Evolutionary conservation across 2,329 filamentous ascomycete genomes (phyloP), one percentile per base, ranked within the genome.

Genomic region (Fusarium solani-melongenae): DNA sequence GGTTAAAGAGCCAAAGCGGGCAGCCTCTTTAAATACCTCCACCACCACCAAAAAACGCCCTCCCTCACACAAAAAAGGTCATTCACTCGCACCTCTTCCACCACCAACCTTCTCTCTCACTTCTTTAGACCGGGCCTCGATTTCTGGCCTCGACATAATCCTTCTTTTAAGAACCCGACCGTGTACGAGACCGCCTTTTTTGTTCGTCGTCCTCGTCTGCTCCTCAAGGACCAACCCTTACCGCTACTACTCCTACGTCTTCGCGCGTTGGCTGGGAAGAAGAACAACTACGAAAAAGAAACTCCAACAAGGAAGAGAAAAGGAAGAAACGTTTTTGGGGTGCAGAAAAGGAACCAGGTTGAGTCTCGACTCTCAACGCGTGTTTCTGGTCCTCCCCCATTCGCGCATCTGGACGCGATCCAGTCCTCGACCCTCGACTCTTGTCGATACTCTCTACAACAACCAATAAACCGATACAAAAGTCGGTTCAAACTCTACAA

Each of bases 11-110:
- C 55, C 39, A 58, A 64, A 58, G 62, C 27, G 59, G 64, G 65
- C 69, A 67, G 59, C 53, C 72, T 73, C 57, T 75, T 74, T 74
- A 74, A 74, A 74, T 74, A 74, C 72, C 72, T 75, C 72, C 64
- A 39, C 72, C 69, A 34, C 60, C 67, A 67, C 66, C 72, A 58
- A 64, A 67, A 34, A 68, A 69, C 64, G 60, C 62, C n/a, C 69
- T 36, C 34, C 34, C 34, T 70, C 72, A 75, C 72, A 68, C 60
- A 36, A 62, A 55, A 39, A 39, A 57, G 70, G 55, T 60, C 62
- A 62, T 53, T 66, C 41, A 56, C 55, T 24, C 55, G 36, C 49
- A 38, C 11, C 27, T n/a, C 12, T 10, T 10, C 38, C 34, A 38
- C 46, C 24, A 51, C 46, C 44, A 51, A 51, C 46, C 24, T 38